These are phyloP conservation scores for Pyricularia pennisetigena DNA, from an alignment of 2,329 filamentous ascomycete species.

Conservation along the genomic window DNA sequence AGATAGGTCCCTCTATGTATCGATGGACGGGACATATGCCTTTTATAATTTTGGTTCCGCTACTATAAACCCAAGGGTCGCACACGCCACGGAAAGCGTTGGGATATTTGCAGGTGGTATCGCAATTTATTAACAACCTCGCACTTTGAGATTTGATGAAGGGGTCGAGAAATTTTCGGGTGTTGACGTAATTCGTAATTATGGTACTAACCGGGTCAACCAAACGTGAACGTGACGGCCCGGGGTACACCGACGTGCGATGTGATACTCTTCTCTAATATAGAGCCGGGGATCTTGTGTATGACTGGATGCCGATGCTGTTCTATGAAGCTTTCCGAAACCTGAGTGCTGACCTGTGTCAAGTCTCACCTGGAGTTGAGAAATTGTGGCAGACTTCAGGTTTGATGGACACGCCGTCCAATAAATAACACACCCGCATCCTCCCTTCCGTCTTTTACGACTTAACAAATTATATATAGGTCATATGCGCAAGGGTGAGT, in stretches of 20 bases:
- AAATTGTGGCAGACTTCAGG: neutral
- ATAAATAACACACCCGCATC: neutral
- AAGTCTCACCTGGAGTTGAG: neutral
- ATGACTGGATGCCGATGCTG: neutral
- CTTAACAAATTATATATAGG: neutral
- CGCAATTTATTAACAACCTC: neutral
- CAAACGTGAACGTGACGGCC: neutral
- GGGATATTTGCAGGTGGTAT: neutral
- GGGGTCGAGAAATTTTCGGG: neutral
- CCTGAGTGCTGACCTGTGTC: neutral
- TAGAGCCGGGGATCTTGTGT: neutral
- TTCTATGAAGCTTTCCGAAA: neutral
- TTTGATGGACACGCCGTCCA: neutral
- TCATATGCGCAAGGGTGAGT: neutral
- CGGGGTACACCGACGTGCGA: neutral
- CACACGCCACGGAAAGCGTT: neutral
- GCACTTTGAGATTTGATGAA: neutral
- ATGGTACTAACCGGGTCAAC: no score
- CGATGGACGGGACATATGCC: neutral
- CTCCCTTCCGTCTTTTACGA: neutral
- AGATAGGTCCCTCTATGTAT: neutral
- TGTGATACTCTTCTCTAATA: neutral
- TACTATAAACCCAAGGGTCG: neutral
- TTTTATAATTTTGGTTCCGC: neutral
- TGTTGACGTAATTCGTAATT: neutral